phyloP scores from a whole-genome alignment of 202 grass and related monocot species.

The Panicum hallii region DNA sequence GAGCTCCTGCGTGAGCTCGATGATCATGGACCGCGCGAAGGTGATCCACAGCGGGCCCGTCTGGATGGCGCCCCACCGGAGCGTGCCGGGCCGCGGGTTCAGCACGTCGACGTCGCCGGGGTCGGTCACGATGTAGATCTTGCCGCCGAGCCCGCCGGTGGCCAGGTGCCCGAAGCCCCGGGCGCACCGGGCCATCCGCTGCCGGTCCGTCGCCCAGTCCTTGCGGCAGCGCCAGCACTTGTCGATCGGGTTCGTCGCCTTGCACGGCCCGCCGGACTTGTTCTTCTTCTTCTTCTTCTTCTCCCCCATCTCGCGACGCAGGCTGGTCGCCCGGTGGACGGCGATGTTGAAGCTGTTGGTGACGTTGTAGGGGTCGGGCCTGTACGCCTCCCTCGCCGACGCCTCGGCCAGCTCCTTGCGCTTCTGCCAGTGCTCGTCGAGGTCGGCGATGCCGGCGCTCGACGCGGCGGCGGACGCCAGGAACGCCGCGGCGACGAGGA shows the following conservation, averaged over 20 bases:
- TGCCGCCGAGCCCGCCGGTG: constrained; percentile 55
- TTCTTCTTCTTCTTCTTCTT: constrained; percentile 21
- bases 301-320: constrained; percentile 36
- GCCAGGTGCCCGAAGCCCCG: constrained; percentile 57
- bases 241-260: constrained; percentile 77
- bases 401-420: constrained; percentile 40
- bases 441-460: constrained; percentile 39
- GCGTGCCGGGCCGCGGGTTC: constrained; percentile 65
- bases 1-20: constrained; percentile 72
- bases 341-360: constrained; percentile 60
- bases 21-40: constrained; percentile 76
- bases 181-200: constrained; percentile 58
- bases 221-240: constrained; percentile 79
- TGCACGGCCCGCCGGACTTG: constrained; percentile 45
- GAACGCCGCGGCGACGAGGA: constrained; percentile 61
- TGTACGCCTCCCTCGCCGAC: constrained; percentile 29
- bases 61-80: constrained; percentile 73
- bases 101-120: constrained; percentile 52
- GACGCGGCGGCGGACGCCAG: constrained; percentile 44
- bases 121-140: constrained; percentile 73
- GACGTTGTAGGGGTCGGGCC: constrained; percentile 57
- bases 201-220: constrained; percentile 65
- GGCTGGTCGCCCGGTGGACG: constrained; percentile 52
- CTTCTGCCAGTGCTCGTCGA: constrained; percentile 61
- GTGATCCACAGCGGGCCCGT: constrained; percentile 69